phyloP scores from a whole-genome alignment of 257 asterid genomes.

The Verbena officinalis region DNA sequence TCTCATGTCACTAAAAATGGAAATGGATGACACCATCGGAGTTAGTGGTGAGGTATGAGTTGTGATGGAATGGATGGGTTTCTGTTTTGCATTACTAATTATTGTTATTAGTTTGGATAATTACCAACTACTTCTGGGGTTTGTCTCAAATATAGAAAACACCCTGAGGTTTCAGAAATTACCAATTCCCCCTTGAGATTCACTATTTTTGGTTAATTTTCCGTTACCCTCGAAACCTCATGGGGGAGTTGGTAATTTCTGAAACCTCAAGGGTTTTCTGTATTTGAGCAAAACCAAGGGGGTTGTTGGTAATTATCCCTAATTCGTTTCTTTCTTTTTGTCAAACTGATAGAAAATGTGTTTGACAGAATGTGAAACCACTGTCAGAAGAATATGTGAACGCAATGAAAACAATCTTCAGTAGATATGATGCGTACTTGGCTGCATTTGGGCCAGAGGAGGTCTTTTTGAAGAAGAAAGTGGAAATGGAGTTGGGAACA shows the following conservation, averaged over 20 bases:
- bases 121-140: too few relatives aligned
- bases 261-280: too few relatives aligned
- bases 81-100: conserved; percentile 1
- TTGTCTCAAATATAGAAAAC: too few relatives aligned
- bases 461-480: conserved; percentile 88
- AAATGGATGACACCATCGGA: conserved; percentile 85
- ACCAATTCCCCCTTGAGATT: too few relatives aligned
- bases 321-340: too few relatives aligned
- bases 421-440: conserved; percentile 70
- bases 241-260: too few relatives aligned
- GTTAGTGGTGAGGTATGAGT: conserved; percentile 82
- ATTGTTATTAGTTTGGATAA: too few relatives aligned
- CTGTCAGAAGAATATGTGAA: conserved; percentile 66
- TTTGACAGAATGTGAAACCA: conserved; percentile 82
- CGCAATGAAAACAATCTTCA: conserved; percentile 66
- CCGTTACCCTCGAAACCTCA: too few relatives aligned
- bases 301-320: too few relatives aligned
- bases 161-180: too few relatives aligned
- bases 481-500: conserved; percentile 87
- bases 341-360: conserved; percentile 29
- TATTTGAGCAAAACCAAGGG: too few relatives aligned
- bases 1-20: conserved; percentile 77
- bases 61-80: conserved; percentile 1
- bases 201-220: too few relatives aligned
- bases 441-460: conserved; percentile 89